Conservation (phyloP, 2,329 filamentous ascomycete genomes). For the Penicillium sp. region DNA sequence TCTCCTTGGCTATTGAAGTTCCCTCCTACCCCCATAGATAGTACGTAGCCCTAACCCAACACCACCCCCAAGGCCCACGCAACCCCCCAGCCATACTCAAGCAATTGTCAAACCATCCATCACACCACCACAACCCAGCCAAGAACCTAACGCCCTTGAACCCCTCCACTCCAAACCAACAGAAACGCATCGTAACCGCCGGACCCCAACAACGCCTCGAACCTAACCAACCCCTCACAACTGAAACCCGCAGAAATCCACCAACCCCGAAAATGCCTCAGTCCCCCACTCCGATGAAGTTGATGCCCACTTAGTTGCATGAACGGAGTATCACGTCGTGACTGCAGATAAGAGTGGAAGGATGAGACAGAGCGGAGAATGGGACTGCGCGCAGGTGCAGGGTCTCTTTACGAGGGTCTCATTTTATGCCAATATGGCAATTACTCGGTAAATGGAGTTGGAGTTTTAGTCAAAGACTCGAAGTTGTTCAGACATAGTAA, state of each 20-base stretch:
- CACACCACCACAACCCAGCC: neutral
- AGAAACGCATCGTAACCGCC: neutral
- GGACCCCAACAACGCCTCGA: too few species aligned
- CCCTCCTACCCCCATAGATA: too few species aligned
- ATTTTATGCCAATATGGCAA: too few species aligned
- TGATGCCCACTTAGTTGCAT: neutral
- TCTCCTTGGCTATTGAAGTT: too few species aligned
- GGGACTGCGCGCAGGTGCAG: too few species aligned
- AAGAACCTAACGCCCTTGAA: neutral
- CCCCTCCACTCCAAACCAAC: neutral
- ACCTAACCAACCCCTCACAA: neutral
- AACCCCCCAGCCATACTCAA: too few species aligned
- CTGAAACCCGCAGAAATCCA: constrained; percentile 1
- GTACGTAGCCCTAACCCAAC: neutral
- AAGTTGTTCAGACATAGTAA: neutral
- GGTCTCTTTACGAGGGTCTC: too few species aligned
- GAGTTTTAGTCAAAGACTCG: too few species aligned
- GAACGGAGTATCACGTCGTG: neutral
- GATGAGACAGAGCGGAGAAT: too few species aligned
- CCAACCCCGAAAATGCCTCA: constrained; percentile 5
- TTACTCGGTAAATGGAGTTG: too few species aligned
- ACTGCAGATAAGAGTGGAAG: neutral
- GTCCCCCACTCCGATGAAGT: neutral
- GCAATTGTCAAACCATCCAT: neutral
- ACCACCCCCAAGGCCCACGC: neutral